Evolutionary conservation across 208 protist genomes (phyloP), one percentile per base, ranked within the genome.

Genomic region (Kentomonas sorsogonicus): DNA sequence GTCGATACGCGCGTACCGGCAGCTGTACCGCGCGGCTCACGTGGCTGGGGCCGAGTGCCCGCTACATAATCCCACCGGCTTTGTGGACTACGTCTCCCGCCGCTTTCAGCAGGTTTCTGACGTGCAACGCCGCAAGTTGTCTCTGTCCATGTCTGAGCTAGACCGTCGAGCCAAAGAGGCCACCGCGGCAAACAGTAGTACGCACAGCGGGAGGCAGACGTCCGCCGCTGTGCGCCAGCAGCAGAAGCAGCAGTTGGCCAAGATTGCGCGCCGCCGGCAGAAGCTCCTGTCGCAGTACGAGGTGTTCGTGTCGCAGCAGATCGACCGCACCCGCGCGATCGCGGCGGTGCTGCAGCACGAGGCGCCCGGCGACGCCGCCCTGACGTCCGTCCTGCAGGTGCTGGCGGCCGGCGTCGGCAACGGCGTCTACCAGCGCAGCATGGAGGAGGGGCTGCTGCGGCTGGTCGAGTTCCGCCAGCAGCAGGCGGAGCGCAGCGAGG

Each of bases 311-410:
- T 79, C 79, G n/a, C 59, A 63, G 13, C 62, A 82, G 31, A 77
- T 93, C 40, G 61, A 85, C 50, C 31, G 71, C 3, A 69, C 71
- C 16, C 69, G 59, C 1, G 57, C 57, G 23, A 26, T 86, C 5
- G 60, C 78, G 0, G 53, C 71, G 16, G 33, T 67, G 16, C 36
- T 93, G 3, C 61, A 65, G 10, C n/a, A n/a, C n/a, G 39, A 66
- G 15, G 83, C 83, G 1, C 31, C 69, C 2, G 80, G 53, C 10
- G 77, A 85, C 31, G 53, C 41, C 10, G 58, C 72, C 9, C 70
- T 90, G 5, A 82, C 74, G 7, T 91, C 83, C n/a, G 69, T 93
- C 16, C 57, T 93, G 38, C 83, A 89, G 36, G 78, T 85, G 3
- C 64, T 93, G 11, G 74, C 77, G 5, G 79, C 86, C 1, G 76